A percentile compares a stretch with the other conserved stretches of the same genome.
phyloP scores from a whole-genome alignment of 305 asterid species.

The Solanum hybrid region DNA sequence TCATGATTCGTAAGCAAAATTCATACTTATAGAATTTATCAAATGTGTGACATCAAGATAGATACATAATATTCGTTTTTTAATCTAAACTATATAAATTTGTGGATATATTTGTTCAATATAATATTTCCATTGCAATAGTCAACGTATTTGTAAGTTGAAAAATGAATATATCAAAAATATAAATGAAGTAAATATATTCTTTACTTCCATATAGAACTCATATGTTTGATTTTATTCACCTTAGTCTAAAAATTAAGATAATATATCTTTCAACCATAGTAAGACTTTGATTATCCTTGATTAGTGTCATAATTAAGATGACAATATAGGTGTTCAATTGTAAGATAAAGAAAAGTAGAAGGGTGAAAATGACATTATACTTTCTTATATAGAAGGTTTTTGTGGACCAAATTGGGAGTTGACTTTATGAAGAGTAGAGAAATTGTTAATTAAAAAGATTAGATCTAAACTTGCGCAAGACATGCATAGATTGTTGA shows the following conservation, averaged over 20 bases:
- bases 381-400: not conserved
- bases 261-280: not conserved
- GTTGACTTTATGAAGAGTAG: conserved; percentile 27
- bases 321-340: not conserved
- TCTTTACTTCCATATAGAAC: not conserved
- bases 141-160: too few relatives aligned
- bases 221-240: not conserved
- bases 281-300: not conserved
- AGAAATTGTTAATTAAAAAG: not conserved
- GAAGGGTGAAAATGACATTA: conserved; percentile 7
- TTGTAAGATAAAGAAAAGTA: not conserved
- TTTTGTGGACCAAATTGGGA: conserved; percentile 14
- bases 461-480: conserved; percentile 20
- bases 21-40: not conserved
- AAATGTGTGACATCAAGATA: not conserved
- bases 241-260: not conserved
- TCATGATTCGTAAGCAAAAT: not conserved
- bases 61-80: not conserved
- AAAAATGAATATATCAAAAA: not conserved
- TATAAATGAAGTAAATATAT: not conserved
- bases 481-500: conserved; percentile 5
- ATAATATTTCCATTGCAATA: not conserved
- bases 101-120: not conserved
- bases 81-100: not conserved
- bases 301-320: not conserved